Percentiles rank a stretch among this genome's conserved stretches.
These are phyloP conservation scores for Penicillium sp. DNA, from an alignment of 2,329 filamentous ascomycete species.

Conservation along the genomic window DNA sequence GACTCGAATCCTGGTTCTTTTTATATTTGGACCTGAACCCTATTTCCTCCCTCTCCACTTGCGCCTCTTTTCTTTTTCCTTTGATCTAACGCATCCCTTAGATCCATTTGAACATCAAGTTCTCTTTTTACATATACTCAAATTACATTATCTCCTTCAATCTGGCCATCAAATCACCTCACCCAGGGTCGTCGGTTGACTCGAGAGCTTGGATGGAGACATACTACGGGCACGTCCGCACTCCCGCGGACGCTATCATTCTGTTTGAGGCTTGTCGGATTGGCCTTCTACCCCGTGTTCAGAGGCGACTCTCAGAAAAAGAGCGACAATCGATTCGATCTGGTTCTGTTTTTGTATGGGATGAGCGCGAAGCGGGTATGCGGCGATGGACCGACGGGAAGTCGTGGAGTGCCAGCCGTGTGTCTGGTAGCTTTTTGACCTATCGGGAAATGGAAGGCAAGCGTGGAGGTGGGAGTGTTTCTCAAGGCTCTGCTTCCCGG, in stretches of 20 bases:
- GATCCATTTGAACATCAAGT: background rate
- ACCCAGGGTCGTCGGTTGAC: slow-evolving; percentile 20
- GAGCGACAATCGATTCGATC: slow-evolving; percentile 94
- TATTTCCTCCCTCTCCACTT: slow-evolving; percentile 17
- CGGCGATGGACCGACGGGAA: slow-evolving; percentile 98
- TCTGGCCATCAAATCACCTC: slow-evolving; percentile 14
- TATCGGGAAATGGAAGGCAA: slow-evolving; percentile 99
- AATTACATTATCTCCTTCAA: background rate
- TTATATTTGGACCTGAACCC: slow-evolving; percentile 25
- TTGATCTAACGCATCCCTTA: slow-evolving; percentile 17
- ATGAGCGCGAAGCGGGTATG: slow-evolving; percentile 97
- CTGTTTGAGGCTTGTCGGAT: slow-evolving; percentile 96
- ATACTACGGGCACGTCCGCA: slow-evolving; percentile 90
- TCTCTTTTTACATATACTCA: background rate
- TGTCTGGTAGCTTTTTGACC: slow-evolving; percentile 95
- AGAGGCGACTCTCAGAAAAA: slow-evolving; percentile 91
- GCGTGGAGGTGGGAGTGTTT: slow-evolving; percentile 72
- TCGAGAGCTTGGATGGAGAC: slow-evolving; percentile 72
- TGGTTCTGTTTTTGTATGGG: slow-evolving; percentile 99
- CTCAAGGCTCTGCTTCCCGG: slow-evolving; percentile 55
- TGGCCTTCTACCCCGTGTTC: slow-evolving; percentile 84
- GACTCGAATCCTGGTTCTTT: slow-evolving; percentile 21
- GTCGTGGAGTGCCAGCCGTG: slow-evolving; percentile 96
- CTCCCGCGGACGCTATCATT: slow-evolving; percentile 94
- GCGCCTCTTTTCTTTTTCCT: slow-evolving; percentile 12